A percentile compares a stretch with the other conserved stretches of the same genome.
phyloP scores from a whole-genome alignment of 2,329 filamentous ascomycete genomes.

The Neoarthrinium moseri region DNA sequence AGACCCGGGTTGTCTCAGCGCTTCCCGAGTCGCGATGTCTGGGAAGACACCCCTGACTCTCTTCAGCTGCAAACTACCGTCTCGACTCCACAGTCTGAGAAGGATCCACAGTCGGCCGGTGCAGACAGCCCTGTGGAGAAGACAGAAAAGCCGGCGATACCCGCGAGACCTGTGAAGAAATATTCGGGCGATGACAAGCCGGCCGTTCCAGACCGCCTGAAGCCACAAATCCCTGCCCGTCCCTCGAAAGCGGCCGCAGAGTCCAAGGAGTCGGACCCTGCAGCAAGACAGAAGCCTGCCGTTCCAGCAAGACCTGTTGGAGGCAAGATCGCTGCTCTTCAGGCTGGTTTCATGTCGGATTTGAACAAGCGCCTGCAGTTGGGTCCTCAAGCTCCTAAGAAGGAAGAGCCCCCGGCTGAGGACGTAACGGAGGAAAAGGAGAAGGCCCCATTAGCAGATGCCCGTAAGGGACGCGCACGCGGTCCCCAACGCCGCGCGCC shows the following conservation, averaged over 20 bases:
- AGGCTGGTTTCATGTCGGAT: conserved; percentile 90
- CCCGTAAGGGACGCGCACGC: conserved; percentile 84
- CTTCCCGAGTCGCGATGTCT: conserved; percentile 90
- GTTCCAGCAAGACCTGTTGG: conserved; percentile 77
- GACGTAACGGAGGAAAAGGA: conserved; percentile 59
- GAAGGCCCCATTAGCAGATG: conserved; percentile 81
- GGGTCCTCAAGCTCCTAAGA: conserved; percentile 78
- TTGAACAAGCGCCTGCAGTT: conserved; percentile 85
- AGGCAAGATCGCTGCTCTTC: conserved; percentile 85
- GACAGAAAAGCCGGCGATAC: conserved; percentile 59
- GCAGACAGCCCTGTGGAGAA: conserved; percentile 21
- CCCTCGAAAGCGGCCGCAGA: conserved; percentile 38
- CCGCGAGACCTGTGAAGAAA: conserved; percentile 48
- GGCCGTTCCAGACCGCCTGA: conserved; percentile 51
- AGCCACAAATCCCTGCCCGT: conserved; percentile 58
- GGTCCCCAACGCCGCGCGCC: conserved; percentile 79
- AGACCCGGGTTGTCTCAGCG: conserved; percentile 63
- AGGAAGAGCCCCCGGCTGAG: conserved; percentile 62
- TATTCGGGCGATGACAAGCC: conserved; percentile 37
- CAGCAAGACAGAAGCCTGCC: conserved; percentile 74
- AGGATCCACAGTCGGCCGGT: conserved; percentile 35
- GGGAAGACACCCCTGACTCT: conserved; percentile 91
- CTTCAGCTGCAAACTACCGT: conserved; percentile 77
- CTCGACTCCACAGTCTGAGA: conserved; percentile 46
- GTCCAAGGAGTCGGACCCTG: conserved; percentile 39